A percentile compares a stretch with the other conserved stretches of the same genome.
Evolutionary conservation across 1,284 basidiomycete genomes (phyloP).

Genomic region (Irpex rosettiformis): DNA sequence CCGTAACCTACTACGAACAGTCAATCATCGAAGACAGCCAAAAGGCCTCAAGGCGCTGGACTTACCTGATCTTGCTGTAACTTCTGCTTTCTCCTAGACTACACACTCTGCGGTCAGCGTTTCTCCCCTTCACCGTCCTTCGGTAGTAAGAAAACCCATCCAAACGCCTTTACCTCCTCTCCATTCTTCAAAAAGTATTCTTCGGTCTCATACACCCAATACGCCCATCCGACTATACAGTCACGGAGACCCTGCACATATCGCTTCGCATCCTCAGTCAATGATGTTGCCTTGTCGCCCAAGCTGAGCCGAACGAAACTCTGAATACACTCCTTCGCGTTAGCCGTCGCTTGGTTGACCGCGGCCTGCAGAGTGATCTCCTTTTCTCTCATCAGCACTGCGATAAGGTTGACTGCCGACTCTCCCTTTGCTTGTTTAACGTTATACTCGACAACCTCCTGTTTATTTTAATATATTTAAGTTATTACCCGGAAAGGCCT

Average conservation of each 20-base stretch:
- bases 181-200: conserved; percentile 54
- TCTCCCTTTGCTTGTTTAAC: conserved; percentile 32
- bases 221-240: conserved; percentile 46
- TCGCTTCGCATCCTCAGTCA: conserved; percentile 16
- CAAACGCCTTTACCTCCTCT: conserved; percentile 54
- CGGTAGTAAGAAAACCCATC: conserved; percentile 54
- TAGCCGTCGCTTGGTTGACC: conserved; percentile 39
- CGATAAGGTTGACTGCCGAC: conserved; percentile 41
- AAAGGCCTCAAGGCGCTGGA: not conserved
- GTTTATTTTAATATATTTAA: not conserved
- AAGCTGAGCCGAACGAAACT: conserved; percentile 35
- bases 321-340: conserved; percentile 37
- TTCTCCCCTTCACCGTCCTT: conserved; percentile 5
- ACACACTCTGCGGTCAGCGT: not conserved
- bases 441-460: conserved; percentile 52
- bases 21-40: conserved; percentile 5
- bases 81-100: not conserved
- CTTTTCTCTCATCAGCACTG: conserved; percentile 38
- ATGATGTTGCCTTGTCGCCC: conserved; percentile 16
- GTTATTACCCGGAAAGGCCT: conserved; percentile 10
- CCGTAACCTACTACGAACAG: conserved; percentile 6
- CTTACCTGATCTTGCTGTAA: conserved; percentile 4
- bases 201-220: conserved; percentile 61
- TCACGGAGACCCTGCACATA: conserved; percentile 48
- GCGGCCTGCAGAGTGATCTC: conserved; percentile 44